Percentiles rank a stretch among this genome's conserved stretches.
These are phyloP conservation scores for Hypoxylon sp. DNA, from an alignment of 2,329 filamentous ascomycete species.

Conservation along the genomic window DNA sequence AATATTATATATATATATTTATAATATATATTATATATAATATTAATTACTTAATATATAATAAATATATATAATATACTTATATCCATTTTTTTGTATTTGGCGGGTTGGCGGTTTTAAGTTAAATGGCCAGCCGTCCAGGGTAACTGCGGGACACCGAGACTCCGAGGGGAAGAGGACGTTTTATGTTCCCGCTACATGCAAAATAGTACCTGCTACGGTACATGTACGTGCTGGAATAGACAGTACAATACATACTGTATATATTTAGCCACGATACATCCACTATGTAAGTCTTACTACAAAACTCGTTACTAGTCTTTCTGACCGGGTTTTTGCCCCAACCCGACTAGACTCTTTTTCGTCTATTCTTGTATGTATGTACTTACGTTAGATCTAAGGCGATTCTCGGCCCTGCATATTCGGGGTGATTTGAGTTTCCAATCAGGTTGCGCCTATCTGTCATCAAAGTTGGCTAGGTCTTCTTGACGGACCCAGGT, in stretches of 20 bases:
- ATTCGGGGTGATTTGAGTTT: slow-evolving; percentile 9
- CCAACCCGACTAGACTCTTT: slow-evolving; percentile 11
- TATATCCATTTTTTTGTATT: too few species aligned
- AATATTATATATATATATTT: too few species aligned
- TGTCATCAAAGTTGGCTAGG: slow-evolving; percentile 35
- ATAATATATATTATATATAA: too few species aligned
- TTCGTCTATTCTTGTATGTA: neutral
- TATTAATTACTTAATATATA: too few species aligned
- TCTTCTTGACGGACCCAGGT: slow-evolving; percentile 1
- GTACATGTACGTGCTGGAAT: slow-evolving; percentile 4
- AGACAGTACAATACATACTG: slow-evolving; percentile 2
- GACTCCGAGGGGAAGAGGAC: slow-evolving; percentile 22
- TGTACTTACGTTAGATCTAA: slow-evolving; percentile 30
- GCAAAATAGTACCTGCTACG: neutral
- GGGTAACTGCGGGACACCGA: slow-evolving; percentile 38
- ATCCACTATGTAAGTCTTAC: neutral
- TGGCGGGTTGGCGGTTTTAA: too few species aligned
- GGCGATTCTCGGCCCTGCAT: slow-evolving; percentile 31
- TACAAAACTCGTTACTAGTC: slow-evolving; percentile 11
- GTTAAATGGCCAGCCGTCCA: too few species aligned
- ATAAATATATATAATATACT: too few species aligned
- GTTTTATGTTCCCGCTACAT: neutral
- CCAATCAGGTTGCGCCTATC: slow-evolving; percentile 41
- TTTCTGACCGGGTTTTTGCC: slow-evolving; percentile 16
- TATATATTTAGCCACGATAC: neutral